Base-by-base conservation (phyloP, 2,329 filamentous ascomycete species). In the Penicillium hordei region DNA sequence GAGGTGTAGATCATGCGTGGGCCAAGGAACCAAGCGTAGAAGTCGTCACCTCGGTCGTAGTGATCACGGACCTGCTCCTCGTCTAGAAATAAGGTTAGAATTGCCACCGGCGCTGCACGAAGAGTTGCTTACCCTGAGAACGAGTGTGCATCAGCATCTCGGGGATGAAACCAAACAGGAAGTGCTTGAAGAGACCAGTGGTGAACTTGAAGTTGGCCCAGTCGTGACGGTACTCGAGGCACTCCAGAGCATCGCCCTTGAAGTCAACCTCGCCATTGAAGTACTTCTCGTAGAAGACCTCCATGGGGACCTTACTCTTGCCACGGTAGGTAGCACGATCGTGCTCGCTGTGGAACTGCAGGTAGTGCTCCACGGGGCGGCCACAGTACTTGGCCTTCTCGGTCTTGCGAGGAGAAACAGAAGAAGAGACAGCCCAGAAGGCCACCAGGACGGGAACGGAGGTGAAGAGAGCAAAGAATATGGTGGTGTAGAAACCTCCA, bases 1-100 rank as follows among this genome's bases (percentile, higher is more conserved):
- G 91, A 95, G 51, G 94, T 99, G 82, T 97, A 97, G 78, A 97
- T 91, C 94, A 97, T 99, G 72, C 93, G 93, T 59, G 93, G 93
- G 61, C 94, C 94, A 63, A 97, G 86, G 84, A 97, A 97, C 92
- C 93, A 99, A 75, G 86, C 89, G 82, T 99, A 99, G 81, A 97
- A 96, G 79, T 97, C 94, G 75, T 99, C 92, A 72, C 94, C 94
- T 65, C 92, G 89, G 83, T 97, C 94, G 78, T 99, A 99, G 82
- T 97, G 92, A 76, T 93, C 91, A 73, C 93, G 91, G 57, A 97
- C 93, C 80, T 97, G 94, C 78, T 97, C 93, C 84, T 97, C 93
- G 68, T 97, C 93, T 91, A 65, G 36, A 45, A 13, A 40, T 29
- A 8, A 29, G 43, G 39, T 57, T 15, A 56, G 31, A 48, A 27